A percentile compares a stretch with the other conserved stretches of the same genome.
These are phyloP conservation scores for Aurinia saxatilis DNA, from an alignment of 345 rosid genomes.

Conservation along the genomic window DNA sequence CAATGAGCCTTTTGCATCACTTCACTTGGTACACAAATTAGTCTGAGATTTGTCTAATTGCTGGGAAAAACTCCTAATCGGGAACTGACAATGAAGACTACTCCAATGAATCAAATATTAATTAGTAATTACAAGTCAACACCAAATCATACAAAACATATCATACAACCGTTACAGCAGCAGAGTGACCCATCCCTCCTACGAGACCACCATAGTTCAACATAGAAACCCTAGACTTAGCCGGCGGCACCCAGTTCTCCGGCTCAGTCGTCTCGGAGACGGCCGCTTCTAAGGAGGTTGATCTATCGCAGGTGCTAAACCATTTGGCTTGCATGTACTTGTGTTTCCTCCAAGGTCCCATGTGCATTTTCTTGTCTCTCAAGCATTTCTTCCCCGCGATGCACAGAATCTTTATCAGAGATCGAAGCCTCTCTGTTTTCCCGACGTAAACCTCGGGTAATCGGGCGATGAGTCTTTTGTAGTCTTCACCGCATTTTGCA, in stretches of 20 bases:
- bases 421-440: conserved; percentile 60
- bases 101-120: neutral
- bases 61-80: neutral
- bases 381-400: conserved; percentile 56
- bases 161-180: conserved; percentile 49
- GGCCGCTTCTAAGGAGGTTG: conserved; percentile 18
- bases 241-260: conserved; percentile 20
- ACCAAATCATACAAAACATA: neutral
- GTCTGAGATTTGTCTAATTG: too few relatives aligned
- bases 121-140: conserved; percentile 6
- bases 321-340: conserved; percentile 90
- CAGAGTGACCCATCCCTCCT: conserved; percentile 32
- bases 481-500: conserved; percentile 64
- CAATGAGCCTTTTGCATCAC: too few relatives aligned
- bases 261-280: conserved; percentile 25
- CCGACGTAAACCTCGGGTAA: conserved; percentile 72
- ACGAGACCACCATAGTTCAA: conserved; percentile 48
- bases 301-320: conserved; percentile 50
- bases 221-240: conserved; percentile 62
- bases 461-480: conserved; percentile 36
- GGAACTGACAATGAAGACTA: conserved; percentile 2
- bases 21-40: too few relatives aligned
- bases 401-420: conserved; percentile 64
- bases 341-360: conserved; percentile 91
- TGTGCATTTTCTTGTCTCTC: conserved; percentile 81